A percentile compares a stretch with the other conserved stretches of the same genome.
phyloP scores from a whole-genome alignment of 2,329 filamentous ascomycete genomes.

The Nothophaeocryptopus gaeumannii region DNA sequence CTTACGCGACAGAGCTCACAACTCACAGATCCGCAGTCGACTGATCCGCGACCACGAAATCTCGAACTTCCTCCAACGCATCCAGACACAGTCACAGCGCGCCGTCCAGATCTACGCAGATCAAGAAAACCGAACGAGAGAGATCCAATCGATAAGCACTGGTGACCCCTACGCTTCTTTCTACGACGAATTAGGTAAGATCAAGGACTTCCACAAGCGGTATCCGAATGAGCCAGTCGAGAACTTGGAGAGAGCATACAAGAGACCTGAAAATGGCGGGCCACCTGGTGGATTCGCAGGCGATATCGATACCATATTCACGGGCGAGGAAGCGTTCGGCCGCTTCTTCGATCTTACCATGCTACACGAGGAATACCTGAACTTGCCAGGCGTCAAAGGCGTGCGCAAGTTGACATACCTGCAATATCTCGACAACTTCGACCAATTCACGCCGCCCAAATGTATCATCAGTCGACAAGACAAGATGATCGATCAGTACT shows the following conservation, averaged over 20 bases:
- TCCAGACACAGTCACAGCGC: constrained; percentile 78
- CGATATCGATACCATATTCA: constrained; percentile 87
- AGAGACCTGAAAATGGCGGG: constrained; percentile 60
- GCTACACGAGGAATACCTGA: constrained; percentile 84
- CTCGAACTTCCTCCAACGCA: constrained; percentile 77
- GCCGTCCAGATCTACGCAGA: constrained; percentile 83
- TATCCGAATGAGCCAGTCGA: constrained; percentile 95
- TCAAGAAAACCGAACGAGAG: constrained; percentile 66
- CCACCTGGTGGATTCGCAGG: constrained; percentile 45
- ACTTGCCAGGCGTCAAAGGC: constrained; percentile 76
- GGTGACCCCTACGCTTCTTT: constrained; percentile 90
- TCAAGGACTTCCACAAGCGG: constrained; percentile 82
- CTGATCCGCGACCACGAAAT: constrained; percentile 91
- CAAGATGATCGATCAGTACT: constrained; percentile 90
- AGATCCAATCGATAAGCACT: constrained; percentile 78
- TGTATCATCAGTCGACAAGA: constrained; percentile 73
- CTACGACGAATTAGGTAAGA: constrained; percentile 75
- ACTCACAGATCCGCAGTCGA: constrained; percentile 73
- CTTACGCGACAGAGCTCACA: constrained; percentile 20
- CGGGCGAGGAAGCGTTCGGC: constrained; percentile 89
- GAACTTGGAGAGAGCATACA: constrained; percentile 90
- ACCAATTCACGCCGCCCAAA: constrained; percentile 73
- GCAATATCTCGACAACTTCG: constrained; percentile 89
- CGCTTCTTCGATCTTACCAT: constrained; percentile 86
- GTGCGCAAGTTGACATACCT: constrained; percentile 71